These are phyloP conservation scores for Punica granatum DNA, from an alignment of 345 rosid species.

Conservation along the genomic window DNA sequence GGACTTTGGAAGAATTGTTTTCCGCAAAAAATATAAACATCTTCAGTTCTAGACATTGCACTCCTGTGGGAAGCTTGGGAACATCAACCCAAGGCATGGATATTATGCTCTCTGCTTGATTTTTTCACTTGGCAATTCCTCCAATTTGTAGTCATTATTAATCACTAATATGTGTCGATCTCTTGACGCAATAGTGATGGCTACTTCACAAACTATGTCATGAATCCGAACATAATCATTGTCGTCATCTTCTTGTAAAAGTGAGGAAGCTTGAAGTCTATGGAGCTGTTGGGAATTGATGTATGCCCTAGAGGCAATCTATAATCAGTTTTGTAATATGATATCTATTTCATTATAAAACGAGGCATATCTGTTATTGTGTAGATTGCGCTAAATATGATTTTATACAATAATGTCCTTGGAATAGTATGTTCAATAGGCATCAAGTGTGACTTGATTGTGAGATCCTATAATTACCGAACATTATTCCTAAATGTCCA, in stretches of 20 bases:
- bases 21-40: conserved; percentile 5
- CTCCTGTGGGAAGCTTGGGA: conserved; percentile 11
- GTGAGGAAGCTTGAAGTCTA: conserved; percentile 5
- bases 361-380: no score
- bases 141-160: not conserved
- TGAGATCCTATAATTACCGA: no score
- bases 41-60: conserved; percentile 14
- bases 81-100: not conserved
- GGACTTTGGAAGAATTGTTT: not conserved
- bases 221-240: conserved; percentile 5
- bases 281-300: no score
- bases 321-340: no score
- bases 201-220: conserved; percentile 24
- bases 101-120: conserved; percentile 8
- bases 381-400: no score
- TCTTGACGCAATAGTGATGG: conserved; percentile 1
- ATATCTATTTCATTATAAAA: no score
- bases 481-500: no score
- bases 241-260: conserved; percentile 8
- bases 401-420: no score
- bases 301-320: no score
- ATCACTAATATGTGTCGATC: not conserved
- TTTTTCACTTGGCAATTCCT: conserved; percentile 3
- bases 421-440: no score
- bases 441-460: no score